These are phyloP conservation scores for Quercus agrifolia DNA, from an alignment of 306 rosid genomes.

Conservation along the genomic window DNA sequence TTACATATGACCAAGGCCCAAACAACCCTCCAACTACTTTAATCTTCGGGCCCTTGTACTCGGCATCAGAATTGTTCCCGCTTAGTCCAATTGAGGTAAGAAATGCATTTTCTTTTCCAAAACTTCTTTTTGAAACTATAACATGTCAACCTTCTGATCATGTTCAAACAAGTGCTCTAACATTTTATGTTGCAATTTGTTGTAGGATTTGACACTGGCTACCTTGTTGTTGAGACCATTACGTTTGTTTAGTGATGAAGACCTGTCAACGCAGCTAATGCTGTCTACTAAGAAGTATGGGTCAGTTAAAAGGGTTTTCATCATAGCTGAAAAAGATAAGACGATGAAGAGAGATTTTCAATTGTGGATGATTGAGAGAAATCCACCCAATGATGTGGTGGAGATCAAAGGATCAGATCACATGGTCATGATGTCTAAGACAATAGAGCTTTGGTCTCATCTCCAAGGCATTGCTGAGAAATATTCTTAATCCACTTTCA, in stretches of 20 bases:
- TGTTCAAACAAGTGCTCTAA: neutral
- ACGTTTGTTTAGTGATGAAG: slow-evolving; percentile 18
- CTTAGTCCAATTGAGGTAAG: too few species aligned
- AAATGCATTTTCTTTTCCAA: neutral
- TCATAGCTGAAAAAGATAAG: slow-evolving; percentile 21
- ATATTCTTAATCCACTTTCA: neutral
- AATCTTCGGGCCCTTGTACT: too few species aligned
- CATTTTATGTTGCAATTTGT: neutral
- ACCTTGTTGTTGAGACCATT: slow-evolving; percentile 33
- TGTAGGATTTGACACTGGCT: slow-evolving; percentile 30
- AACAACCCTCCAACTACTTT: too few species aligned
- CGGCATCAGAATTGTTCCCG: too few species aligned
- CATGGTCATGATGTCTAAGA: slow-evolving; percentile 45
- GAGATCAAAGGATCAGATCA: slow-evolving; percentile 37
- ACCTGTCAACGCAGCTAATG: slow-evolving; percentile 19
- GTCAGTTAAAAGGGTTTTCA: slow-evolving; percentile 33
- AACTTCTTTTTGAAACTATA: too few species aligned
- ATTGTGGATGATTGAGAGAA: slow-evolving; percentile 31
- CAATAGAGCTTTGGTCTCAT: slow-evolving; percentile 21
- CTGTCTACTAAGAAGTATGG: slow-evolving; percentile 20
- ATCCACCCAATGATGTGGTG: slow-evolving; percentile 28
- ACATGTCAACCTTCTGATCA: neutral
- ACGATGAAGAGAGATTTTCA: neutral
- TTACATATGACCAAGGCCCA: neutral
- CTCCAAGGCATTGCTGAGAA: slow-evolving; percentile 14